phyloP scores from a whole-genome alignment of 2,329 filamentous ascomycete genomes.

The Hypoxylon sp. region DNA sequence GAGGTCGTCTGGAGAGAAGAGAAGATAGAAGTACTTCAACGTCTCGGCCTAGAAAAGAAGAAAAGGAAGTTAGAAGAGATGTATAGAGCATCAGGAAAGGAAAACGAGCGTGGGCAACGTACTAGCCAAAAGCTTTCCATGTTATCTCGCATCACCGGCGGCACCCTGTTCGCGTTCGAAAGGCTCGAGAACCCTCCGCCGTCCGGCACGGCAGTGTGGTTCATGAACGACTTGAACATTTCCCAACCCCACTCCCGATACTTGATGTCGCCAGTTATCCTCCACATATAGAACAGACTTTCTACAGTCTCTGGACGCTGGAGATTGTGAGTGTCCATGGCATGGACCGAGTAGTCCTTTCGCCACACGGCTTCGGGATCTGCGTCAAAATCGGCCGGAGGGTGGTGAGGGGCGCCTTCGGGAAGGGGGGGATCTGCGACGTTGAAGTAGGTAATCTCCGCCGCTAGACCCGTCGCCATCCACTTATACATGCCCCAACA shows the following conservation, averaged over 20 bases:
- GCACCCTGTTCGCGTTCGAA: slow-evolving; percentile 74
- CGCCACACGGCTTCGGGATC: slow-evolving; percentile 71
- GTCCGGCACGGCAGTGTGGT: slow-evolving; percentile 81
- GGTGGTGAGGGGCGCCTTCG: slow-evolving; percentile 61
- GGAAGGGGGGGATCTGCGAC: slow-evolving; percentile 73
- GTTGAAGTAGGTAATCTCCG: slow-evolving; percentile 93
- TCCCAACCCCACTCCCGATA: slow-evolving; percentile 99
- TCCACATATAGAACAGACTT: slow-evolving; percentile 97
- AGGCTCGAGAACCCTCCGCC: slow-evolving; percentile 85
- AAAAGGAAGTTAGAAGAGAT: slow-evolving; percentile 15
- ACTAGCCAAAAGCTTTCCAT: slow-evolving; percentile 99
- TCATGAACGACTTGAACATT: slow-evolving; percentile 93
- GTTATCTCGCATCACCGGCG: slow-evolving; percentile 78
- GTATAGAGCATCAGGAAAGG: not conserved
- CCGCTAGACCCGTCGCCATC: slow-evolving; percentile 89
- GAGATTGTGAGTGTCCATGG: slow-evolving; percentile 88
- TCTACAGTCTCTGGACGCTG: slow-evolving; percentile 98
- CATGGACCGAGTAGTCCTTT: slow-evolving; percentile 79
- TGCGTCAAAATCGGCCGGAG: slow-evolving; percentile 59
- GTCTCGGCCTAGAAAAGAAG: slow-evolving; percentile 78
- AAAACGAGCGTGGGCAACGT: slow-evolving; percentile 48
- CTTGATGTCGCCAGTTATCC: slow-evolving; percentile 87
- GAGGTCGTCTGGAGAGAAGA: slow-evolving; percentile 85
- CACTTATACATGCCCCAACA: slow-evolving; percentile 98
- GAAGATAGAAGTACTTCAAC: slow-evolving; percentile 94